A percentile compares a stretch with the other conserved stretches of the same genome.
phyloP scores from a whole-genome alignment of 1,284 basidiomycete genomes.

The Tylopilus sp. region DNA sequence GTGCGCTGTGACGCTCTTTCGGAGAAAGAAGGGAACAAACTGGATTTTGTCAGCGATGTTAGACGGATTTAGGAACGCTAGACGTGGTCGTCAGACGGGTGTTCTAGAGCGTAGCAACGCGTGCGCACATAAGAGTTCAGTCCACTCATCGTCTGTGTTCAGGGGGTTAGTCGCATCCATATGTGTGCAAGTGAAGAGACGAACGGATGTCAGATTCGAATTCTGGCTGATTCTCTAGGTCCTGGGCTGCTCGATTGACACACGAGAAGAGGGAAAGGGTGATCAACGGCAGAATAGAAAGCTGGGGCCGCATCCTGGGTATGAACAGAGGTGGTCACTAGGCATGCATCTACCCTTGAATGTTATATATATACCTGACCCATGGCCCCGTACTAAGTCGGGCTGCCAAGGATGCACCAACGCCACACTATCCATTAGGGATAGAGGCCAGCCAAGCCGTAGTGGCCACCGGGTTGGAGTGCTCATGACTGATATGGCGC shows the following conservation, averaged over 20 bases:
- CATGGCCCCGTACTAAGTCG: not conserved
- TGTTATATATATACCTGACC: slow-evolving; percentile 5
- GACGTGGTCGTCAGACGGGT: not conserved
- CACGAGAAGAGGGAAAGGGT: not conserved
- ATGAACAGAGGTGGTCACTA: not conserved
- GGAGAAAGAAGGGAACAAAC: not conserved
- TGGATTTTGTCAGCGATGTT: not conserved
- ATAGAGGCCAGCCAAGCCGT: not conserved
- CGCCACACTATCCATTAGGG: not conserved
- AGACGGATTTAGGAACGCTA: not conserved
- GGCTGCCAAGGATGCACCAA: not conserved
- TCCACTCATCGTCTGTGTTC: slow-evolving; percentile 6
- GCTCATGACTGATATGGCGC: not conserved
- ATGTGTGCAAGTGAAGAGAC: not conserved
- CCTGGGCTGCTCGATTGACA: not conserved
- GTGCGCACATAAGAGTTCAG: slow-evolving; percentile 1
- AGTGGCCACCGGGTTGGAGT: not conserved
- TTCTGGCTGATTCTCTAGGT: not conserved
- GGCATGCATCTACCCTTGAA: not conserved
- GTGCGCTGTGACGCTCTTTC: not conserved
- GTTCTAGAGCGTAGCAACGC: too few relatives aligned
- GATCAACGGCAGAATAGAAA: slow-evolving; percentile 1
- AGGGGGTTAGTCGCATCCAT: not conserved
- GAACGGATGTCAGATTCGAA: not conserved
- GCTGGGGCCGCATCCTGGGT: slow-evolving; percentile 3